Evolutionary conservation across 2,329 filamentous ascomycete species (phyloP).

Genomic region (Gliomastix tumulicola): DNA sequence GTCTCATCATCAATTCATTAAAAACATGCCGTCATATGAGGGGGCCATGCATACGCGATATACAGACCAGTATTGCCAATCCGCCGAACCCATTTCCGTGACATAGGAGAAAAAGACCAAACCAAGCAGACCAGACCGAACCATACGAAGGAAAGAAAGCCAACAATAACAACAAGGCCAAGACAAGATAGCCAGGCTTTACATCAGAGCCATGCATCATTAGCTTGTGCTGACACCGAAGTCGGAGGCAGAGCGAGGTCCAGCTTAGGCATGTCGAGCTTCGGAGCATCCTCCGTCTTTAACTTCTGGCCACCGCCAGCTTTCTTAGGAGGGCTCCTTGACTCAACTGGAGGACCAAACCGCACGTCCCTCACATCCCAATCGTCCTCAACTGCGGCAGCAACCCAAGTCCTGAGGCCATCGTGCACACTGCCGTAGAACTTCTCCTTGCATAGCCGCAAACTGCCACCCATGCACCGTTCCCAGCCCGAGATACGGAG

Average conservation of each 20-base stretch:
- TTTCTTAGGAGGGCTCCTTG: constrained; percentile 21
- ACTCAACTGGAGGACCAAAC: constrained; percentile 50
- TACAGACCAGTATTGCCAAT: no score
- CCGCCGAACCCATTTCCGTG: no score
- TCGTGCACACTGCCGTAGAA: constrained; percentile 93
- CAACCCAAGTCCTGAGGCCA: constrained; percentile 82
- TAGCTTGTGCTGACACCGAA: no score
- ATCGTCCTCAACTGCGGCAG: constrained; percentile 76
- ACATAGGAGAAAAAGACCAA: no score
- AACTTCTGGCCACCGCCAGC: constrained; percentile 32
- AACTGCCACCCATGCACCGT: constrained; percentile 74
- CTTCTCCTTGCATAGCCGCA: constrained; percentile 94
- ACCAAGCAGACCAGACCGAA: no score
- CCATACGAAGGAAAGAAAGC: no score
- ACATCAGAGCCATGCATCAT: constrained; percentile 3
- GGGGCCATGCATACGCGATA: no score
- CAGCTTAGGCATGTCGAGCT: constrained; percentile 53
- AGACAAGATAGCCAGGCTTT: no score
- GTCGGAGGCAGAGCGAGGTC: constrained; percentile 38
- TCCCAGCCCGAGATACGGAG: constrained; percentile 84
- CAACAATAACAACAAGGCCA: no score
- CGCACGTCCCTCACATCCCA: constrained; percentile 82
- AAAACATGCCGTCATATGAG: no score
- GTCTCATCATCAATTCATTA: no score
- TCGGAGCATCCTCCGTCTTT: constrained; percentile 49